Evolutionary conservation across 805 yeast species (phyloP), one percentile per base, ranked within the genome.

Genomic region (Starmerella floricola): DNA sequence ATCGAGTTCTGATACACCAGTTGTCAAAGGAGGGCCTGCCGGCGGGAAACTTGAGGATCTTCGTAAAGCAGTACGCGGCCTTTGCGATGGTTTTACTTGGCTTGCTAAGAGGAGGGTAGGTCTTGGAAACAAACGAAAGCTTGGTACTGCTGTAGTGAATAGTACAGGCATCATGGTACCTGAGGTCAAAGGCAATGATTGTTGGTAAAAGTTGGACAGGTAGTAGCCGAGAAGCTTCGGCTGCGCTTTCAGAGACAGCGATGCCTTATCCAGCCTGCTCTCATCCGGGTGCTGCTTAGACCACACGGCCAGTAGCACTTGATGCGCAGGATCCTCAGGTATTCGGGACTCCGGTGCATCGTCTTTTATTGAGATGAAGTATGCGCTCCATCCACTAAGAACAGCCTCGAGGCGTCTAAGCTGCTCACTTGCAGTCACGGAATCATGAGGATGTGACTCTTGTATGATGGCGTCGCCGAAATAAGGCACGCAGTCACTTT

Each of bases 311-410:
- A 54, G 40, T 39, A 48, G 37, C 30, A 28, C 39, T 27, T 53
- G 54, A 31, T 41, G 31, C 33, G 47, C 40, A 28, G 42, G 31
- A 24, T 40, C 39, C 31, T 33, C 40, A 3, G 33, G 19, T 13
- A 32, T 27, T 17, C 17, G 6, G 70, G 67, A 27, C 74, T 75
- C 69, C 16, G 62, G 61, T 8, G 49, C 55, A 19, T 33, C 24
- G 53, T 72, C 74, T 16, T 64, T 56, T 30, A 76, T 67, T 36
- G 66, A 65, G 16, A 62, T 60, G 34, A 79, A 60, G 57, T 80
- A 83, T 32, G 75, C 82, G 49, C 77, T 74, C 97, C 97, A 88
- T 55, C 91, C 75, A 42, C 70, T 74, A 54, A 85, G 76, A 0
- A 93, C 79, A 40, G 78, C 76, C 44, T 73, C 69, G 3, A 86